These are phyloP conservation scores for Penicillium paneum DNA, from an alignment of 2,329 filamentous ascomycete genomes.

Conservation along the genomic window DNA sequence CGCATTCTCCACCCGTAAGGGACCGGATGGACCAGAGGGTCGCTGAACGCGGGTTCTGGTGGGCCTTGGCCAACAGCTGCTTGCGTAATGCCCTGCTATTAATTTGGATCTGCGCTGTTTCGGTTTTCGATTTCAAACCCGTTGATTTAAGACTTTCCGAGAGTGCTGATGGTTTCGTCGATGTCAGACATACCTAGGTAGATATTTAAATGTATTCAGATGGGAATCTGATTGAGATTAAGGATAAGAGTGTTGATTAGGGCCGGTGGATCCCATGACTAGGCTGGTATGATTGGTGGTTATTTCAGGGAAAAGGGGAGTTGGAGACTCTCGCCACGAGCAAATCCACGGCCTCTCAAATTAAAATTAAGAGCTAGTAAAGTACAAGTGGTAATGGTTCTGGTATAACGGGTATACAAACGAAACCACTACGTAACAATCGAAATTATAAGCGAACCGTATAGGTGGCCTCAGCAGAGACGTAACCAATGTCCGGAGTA, in stretches of 20 bases:
- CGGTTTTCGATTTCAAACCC: slow-evolving; percentile 19
- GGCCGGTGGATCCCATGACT: not conserved
- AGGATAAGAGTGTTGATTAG: not conserved
- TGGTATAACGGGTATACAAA: not conserved
- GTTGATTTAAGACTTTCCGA: not conserved
- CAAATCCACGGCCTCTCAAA: not conserved
- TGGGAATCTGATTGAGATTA: not conserved
- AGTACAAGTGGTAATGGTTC: not conserved
- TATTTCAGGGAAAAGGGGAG: not conserved
- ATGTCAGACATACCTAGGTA: not conserved
- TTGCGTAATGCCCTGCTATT: slow-evolving; percentile 38
- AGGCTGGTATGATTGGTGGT: not conserved
- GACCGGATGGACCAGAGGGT: slow-evolving; percentile 35
- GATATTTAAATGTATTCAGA: not conserved
- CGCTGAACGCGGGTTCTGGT: slow-evolving; percentile 30
- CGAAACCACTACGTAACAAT: not conserved
- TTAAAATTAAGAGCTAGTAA: not conserved
- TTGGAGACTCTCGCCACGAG: slow-evolving; percentile 1
- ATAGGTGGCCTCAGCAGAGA: slow-evolving; percentile 8
- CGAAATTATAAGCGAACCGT: not conserved
- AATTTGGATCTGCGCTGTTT: slow-evolving; percentile 35
- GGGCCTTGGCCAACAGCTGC: slow-evolving; percentile 31
- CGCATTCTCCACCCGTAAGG: slow-evolving; percentile 39
- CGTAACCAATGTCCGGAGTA: not conserved
- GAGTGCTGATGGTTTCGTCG: not conserved